These are phyloP conservation scores for Rhizophlyctis rosea DNA, from an alignment of 192 early-diverging fungal species.

Conservation along the genomic window DNA sequence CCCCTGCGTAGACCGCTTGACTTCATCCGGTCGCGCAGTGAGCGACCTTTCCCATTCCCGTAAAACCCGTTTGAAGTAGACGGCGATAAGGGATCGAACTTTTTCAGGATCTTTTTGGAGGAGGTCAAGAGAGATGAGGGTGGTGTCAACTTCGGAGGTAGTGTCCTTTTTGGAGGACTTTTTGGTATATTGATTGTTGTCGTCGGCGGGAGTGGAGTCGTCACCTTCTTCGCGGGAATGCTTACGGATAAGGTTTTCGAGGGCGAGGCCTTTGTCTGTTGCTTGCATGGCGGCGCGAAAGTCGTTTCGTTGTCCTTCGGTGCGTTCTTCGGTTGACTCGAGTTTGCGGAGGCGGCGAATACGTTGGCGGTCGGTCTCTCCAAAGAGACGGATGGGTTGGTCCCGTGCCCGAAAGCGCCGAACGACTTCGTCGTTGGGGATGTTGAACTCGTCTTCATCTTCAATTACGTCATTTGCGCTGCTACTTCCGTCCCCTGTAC, in stretches of 20 bases:
- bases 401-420: slow-evolving; percentile 79
- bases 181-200: slow-evolving; percentile 42
- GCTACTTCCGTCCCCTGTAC: neutral
- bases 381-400: slow-evolving; percentile 91
- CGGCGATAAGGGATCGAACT: slow-evolving; percentile 67
- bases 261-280: slow-evolving; percentile 73
- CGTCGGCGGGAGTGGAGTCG: slow-evolving; percentile 32
- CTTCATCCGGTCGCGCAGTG: slow-evolving; percentile 72
- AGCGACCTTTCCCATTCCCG: slow-evolving; percentile 85
- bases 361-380: slow-evolving; percentile 78
- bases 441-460: slow-evolving; percentile 44
- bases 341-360: slow-evolving; percentile 73
- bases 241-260: slow-evolving; percentile 66
- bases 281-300: slow-evolving; percentile 80
- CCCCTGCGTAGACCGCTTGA: slow-evolving; percentile 74
- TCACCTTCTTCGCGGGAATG: slow-evolving; percentile 38
- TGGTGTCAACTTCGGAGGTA: slow-evolving; percentile 65
- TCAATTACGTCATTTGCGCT: slow-evolving; percentile 13
- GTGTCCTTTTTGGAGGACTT: slow-evolving; percentile 47
- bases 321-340: slow-evolving; percentile 78
- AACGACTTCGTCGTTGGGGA: slow-evolving; percentile 72
- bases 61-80: slow-evolving; percentile 81
- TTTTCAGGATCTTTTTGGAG: slow-evolving; percentile 76
- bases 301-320: slow-evolving; percentile 85
- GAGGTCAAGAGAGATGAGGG: slow-evolving; percentile 65